phyloP scores from a whole-genome alignment of 345 rosid genomes.

The Syzygium oleosum region DNA sequence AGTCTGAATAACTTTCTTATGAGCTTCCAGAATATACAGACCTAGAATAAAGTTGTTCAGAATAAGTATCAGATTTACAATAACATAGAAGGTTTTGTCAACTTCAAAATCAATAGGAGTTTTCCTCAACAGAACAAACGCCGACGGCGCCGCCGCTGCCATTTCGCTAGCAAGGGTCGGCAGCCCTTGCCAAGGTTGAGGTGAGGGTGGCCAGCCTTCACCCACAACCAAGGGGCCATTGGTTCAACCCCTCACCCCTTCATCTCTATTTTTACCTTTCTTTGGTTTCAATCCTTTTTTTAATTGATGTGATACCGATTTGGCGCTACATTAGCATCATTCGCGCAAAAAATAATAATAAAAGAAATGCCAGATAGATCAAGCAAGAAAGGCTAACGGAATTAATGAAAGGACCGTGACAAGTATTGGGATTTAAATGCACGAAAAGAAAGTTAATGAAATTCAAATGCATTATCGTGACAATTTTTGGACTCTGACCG shows the following conservation, averaged over 20 bases:
- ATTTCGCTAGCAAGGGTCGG: neutral
- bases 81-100: no score
- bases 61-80: no score
- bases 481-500: neutral
- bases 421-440: neutral
- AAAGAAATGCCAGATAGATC: neutral
- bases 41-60: no score
- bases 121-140: neutral
- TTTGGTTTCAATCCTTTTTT: neutral
- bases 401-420: neutral
- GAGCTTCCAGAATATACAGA: no score
- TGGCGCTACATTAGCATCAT: neutral
- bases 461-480: neutral
- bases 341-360: neutral
- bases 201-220: neutral
- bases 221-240: neutral
- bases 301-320: neutral
- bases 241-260: neutral
- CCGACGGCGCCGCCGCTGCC: accelerated
- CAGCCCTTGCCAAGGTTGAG: neutral
- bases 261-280: neutral
- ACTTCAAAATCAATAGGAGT: no score
- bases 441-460: neutral
- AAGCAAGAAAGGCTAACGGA: neutral
- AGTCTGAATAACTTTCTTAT: no score